Conservation (phyloP, 352 stramenopile genomes). For the Phytopythium chamaehyphon region DNA sequence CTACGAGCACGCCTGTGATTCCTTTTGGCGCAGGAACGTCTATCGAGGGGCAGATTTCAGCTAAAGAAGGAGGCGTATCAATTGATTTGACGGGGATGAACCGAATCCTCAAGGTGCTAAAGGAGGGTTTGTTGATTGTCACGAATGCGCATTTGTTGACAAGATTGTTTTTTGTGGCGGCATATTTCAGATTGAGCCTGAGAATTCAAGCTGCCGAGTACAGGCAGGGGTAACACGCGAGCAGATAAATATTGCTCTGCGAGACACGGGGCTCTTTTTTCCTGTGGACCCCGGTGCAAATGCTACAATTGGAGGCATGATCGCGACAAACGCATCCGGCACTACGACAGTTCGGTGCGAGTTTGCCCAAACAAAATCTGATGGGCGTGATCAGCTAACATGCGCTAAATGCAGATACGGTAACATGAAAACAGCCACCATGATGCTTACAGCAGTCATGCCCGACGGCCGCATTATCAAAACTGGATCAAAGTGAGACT, state of each 20-base stretch:
- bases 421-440: constrained; percentile 97
- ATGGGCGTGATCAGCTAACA: too few species aligned
- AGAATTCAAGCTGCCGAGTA: constrained; percentile 91
- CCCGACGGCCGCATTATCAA: constrained; percentile 84
- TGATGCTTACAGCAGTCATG: constrained; percentile 92
- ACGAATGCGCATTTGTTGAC: neutral
- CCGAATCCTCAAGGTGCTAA: constrained; percentile 42
- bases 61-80: constrained; percentile 86
- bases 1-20: constrained; percentile 88
- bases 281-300: constrained; percentile 97
- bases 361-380: neutral
- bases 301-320: constrained; percentile 96
- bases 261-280: constrained; percentile 92
- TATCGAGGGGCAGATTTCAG: constrained; percentile 95
- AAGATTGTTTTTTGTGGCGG: neutral
- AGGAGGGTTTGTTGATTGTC: too few species aligned
- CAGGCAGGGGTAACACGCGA: constrained; percentile 93
- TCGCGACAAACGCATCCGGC: constrained; percentile 86
- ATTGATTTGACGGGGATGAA: constrained; percentile 90
- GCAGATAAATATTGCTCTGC: constrained; percentile 87
- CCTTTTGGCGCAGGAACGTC: constrained; percentile 92
- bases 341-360: constrained; percentile 80
- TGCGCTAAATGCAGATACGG: too few species aligned
- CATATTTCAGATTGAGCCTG: constrained; percentile 36
- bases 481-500: constrained; percentile 89